phyloP scores from a whole-genome alignment of 176 grass and related monocot species.

The Aegilops speltoides region DNA sequence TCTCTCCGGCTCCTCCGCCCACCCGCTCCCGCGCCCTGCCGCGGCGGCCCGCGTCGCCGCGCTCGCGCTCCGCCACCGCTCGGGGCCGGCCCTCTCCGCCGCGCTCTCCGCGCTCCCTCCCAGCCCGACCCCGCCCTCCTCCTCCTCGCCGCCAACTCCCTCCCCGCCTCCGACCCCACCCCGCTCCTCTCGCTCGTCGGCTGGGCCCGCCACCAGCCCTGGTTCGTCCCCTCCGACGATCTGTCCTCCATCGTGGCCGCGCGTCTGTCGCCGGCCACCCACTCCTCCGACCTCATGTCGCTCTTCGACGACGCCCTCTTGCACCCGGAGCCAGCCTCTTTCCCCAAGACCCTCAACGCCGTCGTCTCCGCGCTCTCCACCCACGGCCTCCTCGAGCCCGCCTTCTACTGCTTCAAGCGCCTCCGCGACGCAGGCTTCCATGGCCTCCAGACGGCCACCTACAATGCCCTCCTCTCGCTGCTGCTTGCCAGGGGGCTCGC shows the following conservation, averaged over 20 bases:
- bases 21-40: slow-evolving; percentile 61
- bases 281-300: slow-evolving; percentile 48
- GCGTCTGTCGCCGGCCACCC: slow-evolving; percentile 44
- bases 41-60: slow-evolving; percentile 71
- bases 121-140: slow-evolving; percentile 62
- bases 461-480: slow-evolving; percentile 83
- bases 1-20: slow-evolving; percentile 71
- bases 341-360: slow-evolving; percentile 62
- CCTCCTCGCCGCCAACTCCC: slow-evolving; percentile 55
- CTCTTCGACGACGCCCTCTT: slow-evolving; percentile 68
- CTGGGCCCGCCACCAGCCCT: slow-evolving; percentile 72
- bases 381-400: slow-evolving; percentile 60
- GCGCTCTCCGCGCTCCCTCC: slow-evolving; percentile 73
- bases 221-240: slow-evolving; percentile 64
- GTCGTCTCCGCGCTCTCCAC: slow-evolving; percentile 53
- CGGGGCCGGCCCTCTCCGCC: slow-evolving; percentile 64
- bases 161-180: slow-evolving; percentile 73
- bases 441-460: slow-evolving; percentile 53
- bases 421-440: slow-evolving; percentile 59
- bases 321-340: slow-evolving; percentile 53
- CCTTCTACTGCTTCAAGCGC: slow-evolving; percentile 89
- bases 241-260: slow-evolving; percentile 41
- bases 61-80: slow-evolving; percentile 71
- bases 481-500: slow-evolving; percentile 75
- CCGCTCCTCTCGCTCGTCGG: slow-evolving; percentile 77